Base-by-base conservation (phyloP, 2,329 filamentous ascomycete species). In the Cladosporium sp. region DNA sequence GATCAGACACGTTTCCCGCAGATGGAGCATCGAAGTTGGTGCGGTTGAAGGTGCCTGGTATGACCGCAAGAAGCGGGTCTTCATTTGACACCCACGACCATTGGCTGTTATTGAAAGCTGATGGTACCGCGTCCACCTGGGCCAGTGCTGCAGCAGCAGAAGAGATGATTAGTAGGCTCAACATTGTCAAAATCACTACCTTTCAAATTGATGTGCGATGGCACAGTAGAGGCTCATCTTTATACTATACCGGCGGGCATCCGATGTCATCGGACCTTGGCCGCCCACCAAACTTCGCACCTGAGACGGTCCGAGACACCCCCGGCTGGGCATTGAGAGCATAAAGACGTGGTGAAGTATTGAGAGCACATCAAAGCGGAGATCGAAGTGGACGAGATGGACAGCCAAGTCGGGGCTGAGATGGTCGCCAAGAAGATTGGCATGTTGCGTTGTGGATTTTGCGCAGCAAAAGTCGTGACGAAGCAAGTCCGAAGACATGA, bases 11-110 rank as follows among this genome's bases (percentile, higher is more conserved):
- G 18, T 63, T 63, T 16, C 48, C 59, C 8, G 59, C 59, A 3
- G 59, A 63, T 18, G 59, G 59, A 1, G 59, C 59, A 18, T 63
- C 59, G 30, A 63, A 63, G 5, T 54, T 49, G 11, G 59, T 63
- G n/a, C 59, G 59, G 25, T 63, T 63, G 59, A 63, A 63, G 16
- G 32, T 16, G 16, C 59, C 59, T 26, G 59, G 59, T 30, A 63
- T 63, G 13, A 54, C 59, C 14, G 59, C 59, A 25, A 63, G 34
- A 21, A 56, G 23, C 7, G 59, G 59, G 13, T 63, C 49, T 43
- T 63, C 49, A 10, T 63, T 63, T 11, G 59, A 56, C 7, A 63
- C 49, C 48, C 49, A 63, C 18, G 59, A 54, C 59, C 59, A 63
- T 23, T 34, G 49, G 18, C 23, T 54, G 5, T 21, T 23, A 8